These are phyloP conservation scores for Saxispiralis lemnorum DNA, from an alignment of 495 filamentous ascomycete genomes.

Conservation along the genomic window DNA sequence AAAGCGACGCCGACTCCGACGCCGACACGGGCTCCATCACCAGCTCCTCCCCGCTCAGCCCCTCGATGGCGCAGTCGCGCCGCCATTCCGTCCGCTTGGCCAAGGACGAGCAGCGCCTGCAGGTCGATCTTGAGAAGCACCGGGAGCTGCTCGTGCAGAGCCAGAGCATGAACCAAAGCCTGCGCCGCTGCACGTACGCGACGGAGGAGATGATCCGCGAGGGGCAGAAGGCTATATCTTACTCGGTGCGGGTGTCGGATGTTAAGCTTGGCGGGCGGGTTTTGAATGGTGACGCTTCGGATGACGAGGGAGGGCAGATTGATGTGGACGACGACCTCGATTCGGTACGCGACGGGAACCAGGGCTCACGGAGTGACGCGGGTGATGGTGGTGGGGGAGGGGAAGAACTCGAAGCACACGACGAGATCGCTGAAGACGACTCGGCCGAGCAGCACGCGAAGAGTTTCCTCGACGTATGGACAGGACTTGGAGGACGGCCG, in stretches of 20 bases:
- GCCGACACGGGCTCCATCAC: conserved; percentile 1
- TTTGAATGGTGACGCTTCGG: conserved; percentile 40
- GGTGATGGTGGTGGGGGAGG: too few species aligned
- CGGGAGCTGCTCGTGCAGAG: conserved; percentile 72
- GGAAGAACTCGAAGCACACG: not conserved
- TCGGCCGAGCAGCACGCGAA: not conserved
- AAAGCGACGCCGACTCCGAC: conserved; percentile 11
- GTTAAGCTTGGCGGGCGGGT: conserved; percentile 71
- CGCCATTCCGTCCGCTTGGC: conserved; percentile 23
- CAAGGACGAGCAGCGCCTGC: conserved; percentile 57
- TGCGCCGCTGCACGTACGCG: conserved; percentile 71
- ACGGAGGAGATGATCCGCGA: conserved; percentile 81
- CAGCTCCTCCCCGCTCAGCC: conserved; percentile 24
- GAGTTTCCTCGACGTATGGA: conserved; percentile 9
- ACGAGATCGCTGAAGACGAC: conserved; percentile 1
- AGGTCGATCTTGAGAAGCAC: conserved; percentile 73
- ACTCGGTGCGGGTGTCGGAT: conserved; percentile 56
- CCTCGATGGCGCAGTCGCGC: conserved; percentile 28
- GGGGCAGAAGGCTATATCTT: conserved; percentile 69
- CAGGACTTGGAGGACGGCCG: conserved; percentile 4
- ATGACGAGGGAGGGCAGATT: conserved; percentile 5
- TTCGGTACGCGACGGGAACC: not conserved
- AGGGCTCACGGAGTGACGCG: not conserved
- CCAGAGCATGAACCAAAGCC: conserved; percentile 82
- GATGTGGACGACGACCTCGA: conserved; percentile 5